Evolutionary conservation across 2,329 filamentous ascomycete genomes (phyloP).

Genomic region (Geosmithia putterillii): DNA sequence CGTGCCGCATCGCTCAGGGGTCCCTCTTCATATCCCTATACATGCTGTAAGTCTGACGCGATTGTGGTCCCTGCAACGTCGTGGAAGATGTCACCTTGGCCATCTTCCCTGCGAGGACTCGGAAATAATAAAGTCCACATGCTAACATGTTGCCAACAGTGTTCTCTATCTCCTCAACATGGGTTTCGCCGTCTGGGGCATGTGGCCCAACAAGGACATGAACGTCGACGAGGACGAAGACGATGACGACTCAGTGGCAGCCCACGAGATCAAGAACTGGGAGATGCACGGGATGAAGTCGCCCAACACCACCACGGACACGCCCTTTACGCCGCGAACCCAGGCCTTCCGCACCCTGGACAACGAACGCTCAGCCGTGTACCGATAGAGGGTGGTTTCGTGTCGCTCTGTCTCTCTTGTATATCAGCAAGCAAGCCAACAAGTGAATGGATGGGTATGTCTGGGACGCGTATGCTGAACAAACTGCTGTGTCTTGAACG

Average conservation of each 20-base stretch:
- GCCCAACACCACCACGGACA: slow-evolving; percentile 5
- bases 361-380: neutral
- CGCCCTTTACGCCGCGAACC: slow-evolving; percentile 53
- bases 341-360: slow-evolving; percentile 55
- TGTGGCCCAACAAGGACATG: slow-evolving; percentile 39
- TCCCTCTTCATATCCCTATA: slow-evolving; percentile 51
- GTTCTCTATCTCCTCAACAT: slow-evolving; percentile 48
- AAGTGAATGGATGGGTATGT: neutral
- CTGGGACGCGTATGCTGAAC: neutral
- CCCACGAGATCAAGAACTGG: slow-evolving; percentile 23
- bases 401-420: no score
- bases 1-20: slow-evolving; percentile 57
- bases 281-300: slow-evolving; percentile 42
- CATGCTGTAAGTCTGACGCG: slow-evolving; percentile 49
- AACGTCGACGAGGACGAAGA: slow-evolving; percentile 35
- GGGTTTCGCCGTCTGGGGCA: slow-evolving; percentile 43
- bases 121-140: no score
- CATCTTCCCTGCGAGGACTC: neutral
- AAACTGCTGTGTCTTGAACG: neutral
- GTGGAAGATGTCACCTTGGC: neutral
- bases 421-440: neutral
- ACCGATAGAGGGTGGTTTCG: neutral
- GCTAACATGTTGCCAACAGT: slow-evolving; percentile 22
- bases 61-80: neutral
- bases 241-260: slow-evolving; percentile 6